These are phyloP conservation scores for Entomortierella lignicola DNA, from an alignment of 192 early-diverging fungal genomes.

Conservation along the genomic window DNA sequence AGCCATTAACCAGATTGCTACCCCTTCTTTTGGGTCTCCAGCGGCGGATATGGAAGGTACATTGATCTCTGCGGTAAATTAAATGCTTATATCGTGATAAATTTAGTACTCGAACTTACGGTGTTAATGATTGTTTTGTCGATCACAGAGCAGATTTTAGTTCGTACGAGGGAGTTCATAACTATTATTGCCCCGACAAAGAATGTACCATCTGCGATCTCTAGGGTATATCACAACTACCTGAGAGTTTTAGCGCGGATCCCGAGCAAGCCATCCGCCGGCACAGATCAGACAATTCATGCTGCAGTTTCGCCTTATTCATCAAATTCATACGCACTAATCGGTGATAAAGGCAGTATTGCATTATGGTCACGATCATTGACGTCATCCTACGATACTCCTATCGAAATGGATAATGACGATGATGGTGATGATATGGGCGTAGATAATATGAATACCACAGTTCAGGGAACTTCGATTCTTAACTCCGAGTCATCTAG, in stretches of 20 bases:
- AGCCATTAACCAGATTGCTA: constrained; percentile 21
- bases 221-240: constrained; percentile 14
- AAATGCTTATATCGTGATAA: neutral
- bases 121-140: too few species aligned
- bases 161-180: constrained; percentile 23
- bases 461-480: neutral
- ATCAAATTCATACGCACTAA: constrained; percentile 21
- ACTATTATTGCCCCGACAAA: constrained; percentile 9
- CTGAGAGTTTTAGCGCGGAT: constrained; percentile 10
- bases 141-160: constrained; percentile 26
- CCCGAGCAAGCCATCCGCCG: neutral
- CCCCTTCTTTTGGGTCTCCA: neutral
- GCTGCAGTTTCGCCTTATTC: constrained; percentile 32
- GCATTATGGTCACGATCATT: constrained; percentile 14
- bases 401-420: neutral
- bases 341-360: constrained; percentile 22
- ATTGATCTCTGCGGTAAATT: neutral
- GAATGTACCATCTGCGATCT: constrained; percentile 1
- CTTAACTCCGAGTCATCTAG: too few species aligned
- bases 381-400: neutral
- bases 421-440: neutral
- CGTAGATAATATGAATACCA: neutral
- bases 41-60: constrained; percentile 3
- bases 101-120: neutral
- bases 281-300: constrained; percentile 18